These are phyloP conservation scores for Hypoxylon perforatum DNA, from an alignment of 495 filamentous ascomycete genomes.

Conservation along the genomic window DNA sequence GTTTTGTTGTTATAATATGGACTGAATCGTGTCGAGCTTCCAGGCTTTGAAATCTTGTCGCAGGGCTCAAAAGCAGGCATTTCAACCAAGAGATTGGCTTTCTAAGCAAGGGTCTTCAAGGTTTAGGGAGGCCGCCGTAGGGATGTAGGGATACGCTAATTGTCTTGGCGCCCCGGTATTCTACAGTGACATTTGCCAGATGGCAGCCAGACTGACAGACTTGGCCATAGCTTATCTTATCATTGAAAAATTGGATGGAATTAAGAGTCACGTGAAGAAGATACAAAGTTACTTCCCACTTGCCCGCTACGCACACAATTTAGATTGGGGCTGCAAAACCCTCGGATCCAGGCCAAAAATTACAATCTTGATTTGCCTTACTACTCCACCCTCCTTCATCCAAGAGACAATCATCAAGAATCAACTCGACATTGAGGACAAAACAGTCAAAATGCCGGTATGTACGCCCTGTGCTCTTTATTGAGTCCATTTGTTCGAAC, in stretches of 20 bases:
- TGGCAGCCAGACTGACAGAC: conserved; percentile 10
- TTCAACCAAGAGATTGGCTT: conserved; percentile 30
- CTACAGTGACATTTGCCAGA: conserved; percentile 24
- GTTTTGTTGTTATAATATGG: conserved; percentile 18
- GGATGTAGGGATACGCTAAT: conserved; percentile 21
- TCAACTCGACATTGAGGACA: conserved; percentile 54
- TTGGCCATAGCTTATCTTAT: conserved; percentile 7
- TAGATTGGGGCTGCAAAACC: conserved; percentile 51
- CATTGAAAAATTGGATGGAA: neutral
- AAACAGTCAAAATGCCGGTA: conserved; percentile 86
- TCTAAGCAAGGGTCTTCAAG: conserved; percentile 39
- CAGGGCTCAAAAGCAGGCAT: conserved; percentile 3
- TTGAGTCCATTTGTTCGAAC: neutral
- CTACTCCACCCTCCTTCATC: conserved; percentile 47
- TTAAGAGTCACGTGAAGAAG: conserved; percentile 33
- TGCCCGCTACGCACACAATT: conserved; percentile 47
- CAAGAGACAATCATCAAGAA: conserved; percentile 49
- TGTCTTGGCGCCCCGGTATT: conserved; percentile 35
- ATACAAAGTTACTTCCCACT: conserved; percentile 1
- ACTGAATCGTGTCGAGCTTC: conserved; percentile 27
- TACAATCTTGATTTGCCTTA: conserved; percentile 34
- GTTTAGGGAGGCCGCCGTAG: conserved; percentile 41
- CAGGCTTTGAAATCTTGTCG: conserved; percentile 43
- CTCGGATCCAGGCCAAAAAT: conserved; percentile 44
- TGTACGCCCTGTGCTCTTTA: conserved; percentile 49